Evolutionary conservation across 805 yeast species (phyloP), one percentile per base, ranked within the genome.

Genomic region (Brettanomyces anomalus): DNA sequence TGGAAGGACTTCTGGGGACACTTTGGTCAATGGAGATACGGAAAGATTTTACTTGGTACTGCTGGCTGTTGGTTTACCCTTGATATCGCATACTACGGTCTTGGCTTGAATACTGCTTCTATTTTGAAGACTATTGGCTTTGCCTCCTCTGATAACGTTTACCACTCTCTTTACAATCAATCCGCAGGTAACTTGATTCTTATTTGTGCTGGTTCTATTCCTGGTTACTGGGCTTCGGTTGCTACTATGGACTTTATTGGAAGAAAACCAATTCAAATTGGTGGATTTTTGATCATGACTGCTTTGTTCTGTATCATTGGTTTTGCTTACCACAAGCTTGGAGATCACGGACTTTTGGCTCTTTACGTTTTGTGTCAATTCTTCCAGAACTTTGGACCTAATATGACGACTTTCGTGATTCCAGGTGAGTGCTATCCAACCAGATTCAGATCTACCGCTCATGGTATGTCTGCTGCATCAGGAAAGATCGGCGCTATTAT

Each of bases 351-450:
- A 49, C 67, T 79, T 56, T 72, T 87, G 50, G 95, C 81, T 45
- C 65, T 87, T 42, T 87, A 85, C 70, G 78, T 86, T 53, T 64
- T 87, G 46, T 77, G 81, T 47, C 95, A 87, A 69, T 84, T 87
- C 63, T 87, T 87, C 81, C 79, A 81, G 65, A 87, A 87, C 66
- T 87, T 85, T 56, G 96, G 96, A 61, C 95, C 96, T 62, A 87
- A 87, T 72, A 79, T 88, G 48, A 88, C 96, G 39, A 87, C 96
- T 42, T 87, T 87, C 62, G 78, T 87, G 57, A 74, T 85, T 60
- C 95, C 96, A 39, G 96, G 95, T 67, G 96, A 87, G 71, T 70
- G 78, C 61, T 88, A 71, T 82, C 96, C 96, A 63, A 87, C 96
- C 45, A 81, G 95, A 74, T 87, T 86, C 70, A 83, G 96, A 80